Percentiles rank a stretch among this genome's conserved stretches.
phyloP scores from a whole-genome alignment of 2,329 filamentous ascomycete species.

The Sporothrix brunneoviolacea region DNA sequence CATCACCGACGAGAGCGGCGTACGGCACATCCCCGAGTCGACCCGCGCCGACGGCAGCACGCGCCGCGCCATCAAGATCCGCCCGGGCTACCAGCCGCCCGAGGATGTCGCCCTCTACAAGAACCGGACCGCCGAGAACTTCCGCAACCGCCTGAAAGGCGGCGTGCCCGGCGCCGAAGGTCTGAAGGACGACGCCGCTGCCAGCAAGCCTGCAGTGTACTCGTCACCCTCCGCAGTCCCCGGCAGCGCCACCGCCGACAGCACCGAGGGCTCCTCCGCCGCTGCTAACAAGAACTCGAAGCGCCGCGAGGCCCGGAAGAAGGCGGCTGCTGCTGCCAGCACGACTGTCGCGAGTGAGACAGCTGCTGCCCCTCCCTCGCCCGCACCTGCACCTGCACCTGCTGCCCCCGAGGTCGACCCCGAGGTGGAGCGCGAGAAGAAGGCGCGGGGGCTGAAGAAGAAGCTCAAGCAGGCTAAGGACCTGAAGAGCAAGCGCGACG shows the following conservation, averaged over 20 bases:
- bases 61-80: conserved; percentile 89
- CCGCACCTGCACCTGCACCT: too few species aligned
- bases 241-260: background rate
- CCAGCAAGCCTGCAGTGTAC: background rate
- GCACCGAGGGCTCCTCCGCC: conserved; percentile 34
- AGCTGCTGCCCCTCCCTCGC: too few species aligned
- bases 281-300: conserved; percentile 83
- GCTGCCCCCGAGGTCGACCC: conserved; percentile 15
- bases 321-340: conserved; percentile 20
- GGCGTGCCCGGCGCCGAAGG: conserved; percentile 68
- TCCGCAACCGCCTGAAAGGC: conserved; percentile 65
- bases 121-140: conserved; percentile 80
- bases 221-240: background rate
- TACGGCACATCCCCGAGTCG: conserved; percentile 85
- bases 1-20: conserved; percentile 71
- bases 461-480: conserved; percentile 92
- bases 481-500: conserved; percentile 83
- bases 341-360: conserved; percentile 34
- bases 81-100: conserved; percentile 85
- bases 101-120: conserved; percentile 97
- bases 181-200: background rate
- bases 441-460: conserved; percentile 84
- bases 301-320: conserved; percentile 56
- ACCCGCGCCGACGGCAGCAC: conserved; percentile 79
- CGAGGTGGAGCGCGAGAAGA: conserved; percentile 81